Evolutionary conservation across 805 yeast species (phyloP), one percentile per base, ranked within the genome.

Genomic region (Ogataea henricii): DNA sequence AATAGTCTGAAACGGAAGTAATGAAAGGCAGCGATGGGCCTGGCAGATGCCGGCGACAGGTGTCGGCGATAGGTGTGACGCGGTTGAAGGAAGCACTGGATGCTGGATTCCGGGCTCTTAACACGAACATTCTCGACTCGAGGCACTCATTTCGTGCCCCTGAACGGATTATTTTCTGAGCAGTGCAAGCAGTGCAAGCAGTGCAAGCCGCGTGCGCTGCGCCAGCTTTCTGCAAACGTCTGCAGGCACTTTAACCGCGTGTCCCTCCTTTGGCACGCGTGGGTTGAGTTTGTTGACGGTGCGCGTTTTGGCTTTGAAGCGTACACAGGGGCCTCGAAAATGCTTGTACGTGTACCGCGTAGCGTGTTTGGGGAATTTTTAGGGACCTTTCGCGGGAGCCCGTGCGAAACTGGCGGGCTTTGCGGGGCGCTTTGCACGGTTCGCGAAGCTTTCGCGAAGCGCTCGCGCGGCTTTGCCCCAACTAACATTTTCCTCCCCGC

Each of bases 301-400:
- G 32, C 32, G 32, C 32, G 32, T 27, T 6, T 6, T 8, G 25
- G 25, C 8, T 8, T 22, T 22, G 6, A 7, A 13, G 7, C 6
- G 14, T 13, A 27, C 32, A 34, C 37, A 34, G 37, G 37, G 23
- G 37, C 14, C n/a, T n/a, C n/a, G n/a, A n/a, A n/a, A n/a, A n/a
- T n/a, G n/a, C n/a, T n/a, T n/a, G n/a, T n/a, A n/a, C 30, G 30
- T 27, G 30, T 27, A 12, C 13, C 30, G 30, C 10, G 34, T 5
- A 30, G 25, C 8, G 25, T 22, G 25, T 22, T 22, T 22, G 25
- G 8, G 8, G 25, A 8, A 6, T 22, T 22, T 22, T 6, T 8
- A 22, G 25, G 25, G 25, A n/a, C n/a, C n/a, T n/a, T n/a, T n/a
- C n/a, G n/a, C n/a, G n/a, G n/a, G n/a, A n/a, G n/a, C n/a, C n/a